These are phyloP conservation scores for Pseudogymnoascus sp. DNA, from an alignment of 2,329 filamentous ascomycete genomes.

Conservation along the genomic window DNA sequence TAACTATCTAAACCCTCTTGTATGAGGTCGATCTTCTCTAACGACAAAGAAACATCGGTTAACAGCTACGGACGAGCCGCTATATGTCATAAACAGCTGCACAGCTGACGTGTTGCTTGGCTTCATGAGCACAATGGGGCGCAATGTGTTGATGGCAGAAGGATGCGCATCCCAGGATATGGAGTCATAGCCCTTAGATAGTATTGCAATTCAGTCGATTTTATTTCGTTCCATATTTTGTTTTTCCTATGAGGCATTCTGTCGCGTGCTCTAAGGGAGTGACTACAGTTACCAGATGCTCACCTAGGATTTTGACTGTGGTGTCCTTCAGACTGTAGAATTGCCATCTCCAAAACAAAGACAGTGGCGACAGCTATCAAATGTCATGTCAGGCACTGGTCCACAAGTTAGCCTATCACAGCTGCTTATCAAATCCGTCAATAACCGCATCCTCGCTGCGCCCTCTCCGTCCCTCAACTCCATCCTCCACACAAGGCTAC, in stretches of 20 bases:
- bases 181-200: no score
- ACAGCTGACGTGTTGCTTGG: neutral
- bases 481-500: neutral
- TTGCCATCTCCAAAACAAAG: no score
- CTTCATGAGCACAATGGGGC: neutral
- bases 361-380: no score
- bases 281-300: no score
- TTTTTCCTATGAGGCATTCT: neutral
- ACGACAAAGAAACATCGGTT: neutral
- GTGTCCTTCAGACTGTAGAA: no score
- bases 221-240: neutral
- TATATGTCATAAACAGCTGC: neutral
- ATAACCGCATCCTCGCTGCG: neutral
- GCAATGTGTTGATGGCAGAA: no score
- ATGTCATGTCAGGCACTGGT: no score
- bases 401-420: neutral
- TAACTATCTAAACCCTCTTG: neutral
- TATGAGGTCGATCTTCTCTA: neutral
- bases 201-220: no score
- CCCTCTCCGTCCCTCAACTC: neutral
- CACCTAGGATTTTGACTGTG: no score
- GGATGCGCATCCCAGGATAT: no score
- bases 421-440: neutral
- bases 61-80: neutral
- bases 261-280: neutral